These are phyloP conservation scores for Calycina herbarum DNA, from an alignment of 2,329 filamentous ascomycete species.

Conservation along the genomic window DNA sequence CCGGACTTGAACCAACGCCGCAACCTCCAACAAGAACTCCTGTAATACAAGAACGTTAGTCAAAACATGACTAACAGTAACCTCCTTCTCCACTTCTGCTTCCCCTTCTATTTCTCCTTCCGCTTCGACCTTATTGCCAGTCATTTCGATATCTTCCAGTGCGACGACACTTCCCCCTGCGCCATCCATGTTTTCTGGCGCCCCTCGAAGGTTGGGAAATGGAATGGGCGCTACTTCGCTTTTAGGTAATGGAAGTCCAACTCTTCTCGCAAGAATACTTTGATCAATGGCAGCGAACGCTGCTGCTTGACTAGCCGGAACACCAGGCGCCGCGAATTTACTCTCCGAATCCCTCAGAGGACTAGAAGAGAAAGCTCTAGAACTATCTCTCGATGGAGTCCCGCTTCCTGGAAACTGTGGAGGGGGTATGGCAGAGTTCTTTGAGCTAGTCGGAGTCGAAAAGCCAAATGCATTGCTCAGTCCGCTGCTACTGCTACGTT, in stretches of 20 bases:
- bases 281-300: constrained; percentile 66
- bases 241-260: constrained; percentile 48
- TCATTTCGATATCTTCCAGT: constrained; percentile 12
- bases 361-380: constrained; percentile 32
- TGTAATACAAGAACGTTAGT: constrained; percentile 80
- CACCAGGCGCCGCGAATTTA: constrained; percentile 13
- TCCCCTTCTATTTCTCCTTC: constrained; percentile 33
- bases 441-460: constrained; percentile 27
- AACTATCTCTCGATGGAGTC: constrained; percentile 28
- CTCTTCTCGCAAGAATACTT: constrained; percentile 56
- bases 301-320: constrained; percentile 50
- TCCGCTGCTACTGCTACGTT: constrained; percentile 24
- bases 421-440: constrained; percentile 25
- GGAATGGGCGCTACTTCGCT: constrained; percentile 48
- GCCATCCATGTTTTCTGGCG: constrained; percentile 40
- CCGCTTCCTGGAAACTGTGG: constrained; percentile 30
- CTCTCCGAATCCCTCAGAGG: constrained; percentile 24
- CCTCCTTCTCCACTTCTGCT: constrained; percentile 40
- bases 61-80: constrained; percentile 74
- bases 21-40: constrained; percentile 76
- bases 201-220: constrained; percentile 37
- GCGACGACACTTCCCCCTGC: constrained; percentile 13
- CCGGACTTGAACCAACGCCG: constrained; percentile 72
- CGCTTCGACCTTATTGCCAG: constrained; percentile 22
- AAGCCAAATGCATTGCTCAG: constrained; percentile 30